phyloP scores from a whole-genome alignment of 805 yeast genomes.

The Myxozyma sirexii region DNA sequence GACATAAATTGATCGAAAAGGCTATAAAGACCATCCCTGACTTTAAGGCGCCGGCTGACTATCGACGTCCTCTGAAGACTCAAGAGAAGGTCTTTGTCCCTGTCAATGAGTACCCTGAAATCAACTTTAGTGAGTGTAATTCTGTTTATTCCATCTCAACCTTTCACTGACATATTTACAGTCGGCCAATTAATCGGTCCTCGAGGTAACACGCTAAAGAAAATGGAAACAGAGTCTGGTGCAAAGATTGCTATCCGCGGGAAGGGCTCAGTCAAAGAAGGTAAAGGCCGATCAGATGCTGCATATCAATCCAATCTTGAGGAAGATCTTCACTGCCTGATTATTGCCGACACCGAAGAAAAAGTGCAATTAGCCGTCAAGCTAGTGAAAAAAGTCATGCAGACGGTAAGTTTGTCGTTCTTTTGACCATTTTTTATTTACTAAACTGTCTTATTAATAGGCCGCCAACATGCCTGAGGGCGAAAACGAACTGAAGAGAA shows the following conservation, averaged over 20 bases:
- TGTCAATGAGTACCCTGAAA: constrained; percentile 80
- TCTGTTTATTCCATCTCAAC: not conserved
- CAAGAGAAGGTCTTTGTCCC: constrained; percentile 85
- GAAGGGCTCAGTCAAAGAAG: constrained; percentile 93
- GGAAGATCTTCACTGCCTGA: constrained; percentile 86
- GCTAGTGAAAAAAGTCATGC: constrained; percentile 72
- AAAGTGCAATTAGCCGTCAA: constrained; percentile 74
- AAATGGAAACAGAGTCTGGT: constrained; percentile 80
- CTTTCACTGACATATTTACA: not conserved
- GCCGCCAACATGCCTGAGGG: constrained; percentile 92
- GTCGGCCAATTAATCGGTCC: constrained; percentile 93
- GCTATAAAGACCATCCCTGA: constrained; percentile 74
- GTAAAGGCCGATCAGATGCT: constrained; percentile 58
- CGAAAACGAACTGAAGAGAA: constrained; percentile 86
- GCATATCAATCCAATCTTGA: constrained; percentile 57
- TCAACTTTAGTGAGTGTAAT: constrained; percentile 58
- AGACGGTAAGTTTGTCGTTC: constrained; percentile 45
- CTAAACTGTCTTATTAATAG: not conserved
- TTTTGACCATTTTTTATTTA: not conserved
- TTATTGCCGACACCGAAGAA: constrained; percentile 79
- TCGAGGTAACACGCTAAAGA: constrained; percentile 85
- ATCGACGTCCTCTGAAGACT: constrained; percentile 68
- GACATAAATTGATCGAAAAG: constrained; percentile 74
- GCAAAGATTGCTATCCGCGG: constrained; percentile 92
- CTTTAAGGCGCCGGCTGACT: constrained; percentile 79